Evolutionary conservation across 768 basidiomycete genomes (phyloP), one percentile per base, ranked within the genome.

Genomic region (Sporobolomyces roseus): DNA sequence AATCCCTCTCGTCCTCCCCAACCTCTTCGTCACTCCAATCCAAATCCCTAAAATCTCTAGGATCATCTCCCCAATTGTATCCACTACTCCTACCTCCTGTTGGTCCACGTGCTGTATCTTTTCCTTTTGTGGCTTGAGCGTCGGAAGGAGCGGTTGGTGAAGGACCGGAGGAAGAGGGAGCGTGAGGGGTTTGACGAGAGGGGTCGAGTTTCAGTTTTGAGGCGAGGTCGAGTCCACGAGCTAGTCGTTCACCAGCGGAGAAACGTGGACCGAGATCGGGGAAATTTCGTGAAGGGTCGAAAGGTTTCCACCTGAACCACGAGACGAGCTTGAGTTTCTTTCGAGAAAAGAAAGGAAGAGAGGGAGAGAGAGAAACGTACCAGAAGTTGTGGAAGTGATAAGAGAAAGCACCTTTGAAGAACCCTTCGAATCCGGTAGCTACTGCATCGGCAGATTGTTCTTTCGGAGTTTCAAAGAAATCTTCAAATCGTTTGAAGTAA

Each of bases 321-420:
- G 23, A 66, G 25, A 43, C 30, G 32, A 33, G 32, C n/a, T 43
- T 6, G 55, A 14, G n/a, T 4, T 9, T 19, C 25, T 16, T 21
- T 36, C 55, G n/a, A 38, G n/a, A 2, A 21, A 33, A 51, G 21
- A 21, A 41, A 49, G 55, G 32, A 54, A 54, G 35, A 33, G 13
- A 21, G 32, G 23, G 32, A 49, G 29, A 32, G 62, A 61, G 52
- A 4, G 21, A 33, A 19, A 77, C 85, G 61, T 62, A 89, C 91
- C 91, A 93, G 79, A 85, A 90, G 77, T 93, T 93, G 77, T 98
- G 93, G 80, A 89, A 97, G 78, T 97, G 93, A 78, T 98, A 98
- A 2, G 90, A 93, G 77, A 87, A 97, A 7, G 94, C 90, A 9
- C 94, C 96, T 66, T 85, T 86, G 84, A 93, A 99, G 83, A 98